These are phyloP conservation scores for Plasmodium reichenowi DNA, from an alignment of 169 alveolate species.

Conservation along the genomic window DNA sequence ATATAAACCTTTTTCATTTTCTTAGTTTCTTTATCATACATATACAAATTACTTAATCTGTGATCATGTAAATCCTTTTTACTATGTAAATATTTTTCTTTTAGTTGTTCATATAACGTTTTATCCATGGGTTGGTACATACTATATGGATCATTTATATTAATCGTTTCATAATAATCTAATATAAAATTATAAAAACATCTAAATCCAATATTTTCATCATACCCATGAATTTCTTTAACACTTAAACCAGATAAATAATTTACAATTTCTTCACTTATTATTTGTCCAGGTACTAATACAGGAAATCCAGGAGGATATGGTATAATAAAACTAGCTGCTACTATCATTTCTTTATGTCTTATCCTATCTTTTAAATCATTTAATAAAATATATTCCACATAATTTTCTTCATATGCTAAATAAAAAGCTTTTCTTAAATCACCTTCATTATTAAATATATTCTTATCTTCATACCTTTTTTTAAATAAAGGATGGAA, in stretches of 20 bases:
- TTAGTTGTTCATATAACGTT: conserved; percentile 26
- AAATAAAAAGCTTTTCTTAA: conserved; percentile 77
- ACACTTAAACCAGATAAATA: conserved; percentile 77
- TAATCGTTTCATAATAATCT: conserved; percentile 34
- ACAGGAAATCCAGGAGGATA: conserved; percentile 83
- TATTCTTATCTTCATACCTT: conserved; percentile 7
- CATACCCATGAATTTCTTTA: conserved; percentile 81
- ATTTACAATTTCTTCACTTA: conserved; percentile 75
- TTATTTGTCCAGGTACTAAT: conserved; percentile 81
- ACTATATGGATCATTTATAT: conserved; percentile 33
- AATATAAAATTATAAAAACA: conserved; percentile 65
- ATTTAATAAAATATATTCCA: conserved; percentile 44
- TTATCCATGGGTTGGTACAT: conserved; percentile 45
- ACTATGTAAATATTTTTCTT: conserved; percentile 20
- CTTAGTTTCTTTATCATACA: conserved; percentile 40
- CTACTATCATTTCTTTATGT: conserved; percentile 48
- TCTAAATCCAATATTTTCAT: conserved; percentile 70
- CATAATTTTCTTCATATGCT: conserved; percentile 80
- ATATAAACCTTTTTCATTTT: conserved; percentile 41
- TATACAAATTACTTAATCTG: conserved; percentile 14
- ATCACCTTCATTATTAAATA: conserved; percentile 78
- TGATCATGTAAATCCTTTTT: neutral
- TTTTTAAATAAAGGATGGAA: conserved; percentile 70
- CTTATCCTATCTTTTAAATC: conserved; percentile 57
- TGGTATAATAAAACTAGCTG: conserved; percentile 81